Percentiles rank a stretch among this genome's conserved stretches.
Evolutionary conservation across 2,329 filamentous ascomycete species (phyloP).

Genomic region (Sporothrix globosa): DNA sequence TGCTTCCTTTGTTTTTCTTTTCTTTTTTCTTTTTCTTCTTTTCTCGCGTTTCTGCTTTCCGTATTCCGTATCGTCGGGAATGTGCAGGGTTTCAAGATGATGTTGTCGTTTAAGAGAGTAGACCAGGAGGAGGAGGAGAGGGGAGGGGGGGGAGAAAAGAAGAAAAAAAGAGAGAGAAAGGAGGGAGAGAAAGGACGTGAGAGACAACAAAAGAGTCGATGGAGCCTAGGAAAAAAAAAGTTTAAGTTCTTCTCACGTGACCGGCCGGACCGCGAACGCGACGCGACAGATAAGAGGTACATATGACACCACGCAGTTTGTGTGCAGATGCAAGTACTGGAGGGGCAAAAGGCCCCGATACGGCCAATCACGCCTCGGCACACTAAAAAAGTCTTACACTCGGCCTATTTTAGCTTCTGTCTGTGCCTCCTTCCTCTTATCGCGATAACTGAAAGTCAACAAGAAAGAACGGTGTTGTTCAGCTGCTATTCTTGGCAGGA

Average conservation of each 20-base stretch:
- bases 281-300: conserved; percentile 19
- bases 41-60: conserved; percentile 9
- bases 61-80: not conserved
- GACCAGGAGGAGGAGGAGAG: conserved; percentile 28
- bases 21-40: conserved; percentile 25
- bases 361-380: conserved; percentile 2
- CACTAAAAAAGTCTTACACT: conserved; percentile 13
- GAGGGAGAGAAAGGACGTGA: conserved; percentile 23
- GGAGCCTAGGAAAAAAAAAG: conserved; percentile 18
- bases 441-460: too few species aligned
- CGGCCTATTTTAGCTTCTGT: conserved; percentile 9
- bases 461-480: too few species aligned
- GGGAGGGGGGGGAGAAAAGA: conserved; percentile 19
- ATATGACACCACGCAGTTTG: not conserved
- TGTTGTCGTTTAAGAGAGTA: conserved; percentile 18
- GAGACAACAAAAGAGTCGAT: conserved; percentile 13
- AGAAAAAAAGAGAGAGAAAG: conserved; percentile 12
- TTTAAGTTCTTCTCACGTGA: conserved; percentile 1
- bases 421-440: not conserved
- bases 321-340: not conserved
- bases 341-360: not conserved
- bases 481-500: too few species aligned
- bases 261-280: conserved; percentile 3
- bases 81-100: not conserved
- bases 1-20: not conserved